Conservation (phyloP, 352 stramenopile species). For the Phytophthora ohioensis region DNA sequence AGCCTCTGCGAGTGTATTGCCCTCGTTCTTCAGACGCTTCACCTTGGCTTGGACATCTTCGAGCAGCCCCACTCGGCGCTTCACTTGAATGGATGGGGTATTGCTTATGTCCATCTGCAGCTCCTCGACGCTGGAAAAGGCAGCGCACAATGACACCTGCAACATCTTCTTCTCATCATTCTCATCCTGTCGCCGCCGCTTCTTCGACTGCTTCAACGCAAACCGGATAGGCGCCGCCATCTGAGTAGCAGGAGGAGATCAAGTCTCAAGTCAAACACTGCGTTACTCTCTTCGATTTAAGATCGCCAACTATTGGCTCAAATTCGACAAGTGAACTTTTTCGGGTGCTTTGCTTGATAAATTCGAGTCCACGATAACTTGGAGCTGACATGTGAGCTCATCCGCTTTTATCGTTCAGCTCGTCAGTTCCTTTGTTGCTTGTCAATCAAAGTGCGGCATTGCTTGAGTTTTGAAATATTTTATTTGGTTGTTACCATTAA, state of each 20-base stretch:
- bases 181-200: conserved; percentile 34
- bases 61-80: conserved; percentile 45
- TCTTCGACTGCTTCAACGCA: conserved; percentile 40
- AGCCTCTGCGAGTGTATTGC: conserved; percentile 79
- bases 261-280: too few species aligned
- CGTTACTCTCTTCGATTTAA: too few species aligned
- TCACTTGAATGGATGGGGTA: background rate
- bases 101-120: conserved; percentile 11
- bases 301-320: too few species aligned
- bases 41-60: conserved; percentile 67
- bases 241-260: background rate
- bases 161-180: background rate
- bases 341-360: too few species aligned
- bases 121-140: conserved; percentile 18
- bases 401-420: too few species aligned
- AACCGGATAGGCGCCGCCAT: conserved; percentile 39
- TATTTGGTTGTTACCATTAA: too few species aligned
- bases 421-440: too few species aligned
- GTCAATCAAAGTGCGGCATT: too few species aligned
- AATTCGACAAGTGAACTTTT: too few species aligned
- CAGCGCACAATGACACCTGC: background rate
- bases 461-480: too few species aligned
- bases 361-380: too few species aligned
- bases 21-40: conserved; percentile 76
- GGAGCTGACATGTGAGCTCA: too few species aligned